These are phyloP conservation scores for Monosporascus sp. DNA, from an alignment of 2,329 filamentous ascomycete species.

Conservation along the genomic window DNA sequence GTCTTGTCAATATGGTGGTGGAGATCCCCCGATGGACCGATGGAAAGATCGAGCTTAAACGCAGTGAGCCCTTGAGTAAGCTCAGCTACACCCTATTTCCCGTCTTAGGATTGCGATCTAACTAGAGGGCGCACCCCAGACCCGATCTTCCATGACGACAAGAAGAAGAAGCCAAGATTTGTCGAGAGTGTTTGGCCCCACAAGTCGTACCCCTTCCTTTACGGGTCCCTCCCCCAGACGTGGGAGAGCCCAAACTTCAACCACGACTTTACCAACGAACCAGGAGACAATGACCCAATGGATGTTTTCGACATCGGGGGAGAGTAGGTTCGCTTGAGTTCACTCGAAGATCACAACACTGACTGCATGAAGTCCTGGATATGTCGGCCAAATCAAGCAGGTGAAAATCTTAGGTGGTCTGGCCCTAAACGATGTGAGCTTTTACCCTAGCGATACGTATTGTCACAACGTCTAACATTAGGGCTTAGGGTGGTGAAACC, in stretches of 20 bases:
- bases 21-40: conserved; percentile 38
- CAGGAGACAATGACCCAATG: conserved; percentile 37
- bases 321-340: conserved; percentile 22
- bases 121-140: no score
- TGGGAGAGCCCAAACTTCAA: conserved; percentile 38
- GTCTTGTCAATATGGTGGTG: conserved; percentile 32
- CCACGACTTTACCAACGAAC: conserved; percentile 30
- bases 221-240: conserved; percentile 38
- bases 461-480: no score
- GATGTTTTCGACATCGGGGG: conserved; percentile 35
- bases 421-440: no score
- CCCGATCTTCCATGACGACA: conserved; percentile 21
- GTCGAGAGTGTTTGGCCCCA: conserved; percentile 38
- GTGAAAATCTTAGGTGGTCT: no score
- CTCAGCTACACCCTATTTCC: no score
- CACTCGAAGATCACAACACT: conserved; percentile 3
- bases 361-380: no score
- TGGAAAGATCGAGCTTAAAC: no score
- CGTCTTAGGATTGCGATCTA: no score
- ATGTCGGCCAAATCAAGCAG: no score
- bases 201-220: conserved; percentile 37
- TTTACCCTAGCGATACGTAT: no score
- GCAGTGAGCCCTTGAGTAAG: no score
- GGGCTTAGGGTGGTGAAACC: no score
- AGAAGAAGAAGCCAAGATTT: conserved; percentile 29